Percentiles rank a stretch among this genome's conserved stretches.
phyloP scores from a whole-genome alignment of 2,329 filamentous ascomycete species.

The Ceratocystis cubensis region DNA sequence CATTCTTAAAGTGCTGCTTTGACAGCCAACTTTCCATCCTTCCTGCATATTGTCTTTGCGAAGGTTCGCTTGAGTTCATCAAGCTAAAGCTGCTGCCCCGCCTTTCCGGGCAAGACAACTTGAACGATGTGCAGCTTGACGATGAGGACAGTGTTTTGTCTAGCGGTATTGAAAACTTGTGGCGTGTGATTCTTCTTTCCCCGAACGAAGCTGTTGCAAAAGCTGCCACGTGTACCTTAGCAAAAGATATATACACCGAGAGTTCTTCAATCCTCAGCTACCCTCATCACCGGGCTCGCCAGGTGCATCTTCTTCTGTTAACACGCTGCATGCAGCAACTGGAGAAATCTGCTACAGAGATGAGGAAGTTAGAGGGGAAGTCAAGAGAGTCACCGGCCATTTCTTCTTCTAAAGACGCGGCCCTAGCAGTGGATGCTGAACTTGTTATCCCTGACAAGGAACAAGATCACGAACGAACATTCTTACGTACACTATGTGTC shows the following conservation, averaged over 20 bases:
- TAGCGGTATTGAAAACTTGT: conserved; percentile 57
- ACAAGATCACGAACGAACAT: conserved; percentile 47
- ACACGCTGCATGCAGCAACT: conserved; percentile 61
- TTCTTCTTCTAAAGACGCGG: conserved; percentile 32
- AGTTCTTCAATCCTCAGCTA: conserved; percentile 40
- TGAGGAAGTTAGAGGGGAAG: conserved; percentile 26
- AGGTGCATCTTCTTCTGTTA: conserved; percentile 57
- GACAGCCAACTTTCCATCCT: conserved; percentile 45
- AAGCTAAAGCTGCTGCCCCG: conserved; percentile 38
- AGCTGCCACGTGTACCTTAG: conserved; percentile 56
- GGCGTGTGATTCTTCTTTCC: conserved; percentile 65
- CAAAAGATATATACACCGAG: conserved; percentile 56
- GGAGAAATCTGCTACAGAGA: conserved; percentile 45
- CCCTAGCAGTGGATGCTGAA: conserved; percentile 34
- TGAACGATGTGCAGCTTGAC: conserved; percentile 36
- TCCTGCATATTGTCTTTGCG: conserved; percentile 45
- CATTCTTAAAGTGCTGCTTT: conserved; percentile 44
- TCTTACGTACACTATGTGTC: conserved; percentile 56
- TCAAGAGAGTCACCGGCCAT: conserved; percentile 27
- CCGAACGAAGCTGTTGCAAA: conserved; percentile 53
- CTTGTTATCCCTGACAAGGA: conserved; percentile 32
- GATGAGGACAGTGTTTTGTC: conserved; percentile 41
- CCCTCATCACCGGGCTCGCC: conserved; percentile 38
- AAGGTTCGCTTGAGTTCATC: conserved; percentile 51
- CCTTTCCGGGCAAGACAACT: conserved; percentile 30